These are phyloP conservation scores for Aspergillus cejpii DNA, from an alignment of 2,329 filamentous ascomycete species.

Conservation along the genomic window DNA sequence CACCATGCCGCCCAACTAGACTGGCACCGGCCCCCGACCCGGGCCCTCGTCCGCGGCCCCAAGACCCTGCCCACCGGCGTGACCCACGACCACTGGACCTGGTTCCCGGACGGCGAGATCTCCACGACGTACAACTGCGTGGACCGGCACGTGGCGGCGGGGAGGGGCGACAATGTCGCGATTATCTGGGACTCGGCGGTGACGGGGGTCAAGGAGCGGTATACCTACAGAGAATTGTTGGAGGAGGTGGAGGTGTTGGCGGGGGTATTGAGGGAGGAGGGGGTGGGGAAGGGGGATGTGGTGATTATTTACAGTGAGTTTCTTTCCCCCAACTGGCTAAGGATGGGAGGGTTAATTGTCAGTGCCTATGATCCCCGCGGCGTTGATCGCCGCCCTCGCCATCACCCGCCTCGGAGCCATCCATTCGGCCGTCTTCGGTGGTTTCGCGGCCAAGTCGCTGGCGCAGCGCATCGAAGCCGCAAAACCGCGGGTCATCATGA, in stretches of 20 bases:
- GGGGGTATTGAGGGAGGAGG: conserved; percentile 73
- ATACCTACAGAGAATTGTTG: conserved; percentile 69
- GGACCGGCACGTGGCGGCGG: conserved; percentile 75
- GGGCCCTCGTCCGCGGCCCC: conserved; percentile 52
- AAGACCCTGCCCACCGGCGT: conserved; percentile 57
- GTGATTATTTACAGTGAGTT: conserved; percentile 78
- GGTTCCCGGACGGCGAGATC: conserved; percentile 85
- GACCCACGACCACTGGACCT: conserved; percentile 73
- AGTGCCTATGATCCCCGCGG: conserved; percentile 95
- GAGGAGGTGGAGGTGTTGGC: conserved; percentile 75
- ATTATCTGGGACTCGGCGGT: conserved; percentile 88
- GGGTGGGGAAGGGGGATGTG: conserved; percentile 74
- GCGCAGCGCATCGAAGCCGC: conserved; percentile 85
- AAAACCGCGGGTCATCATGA: conserved; percentile 67
- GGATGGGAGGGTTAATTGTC: background rate
- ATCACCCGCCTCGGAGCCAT: conserved; percentile 75
- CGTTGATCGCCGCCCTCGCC: conserved; percentile 79
- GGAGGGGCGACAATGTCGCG: conserved; percentile 66
- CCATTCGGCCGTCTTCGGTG: conserved; percentile 88
- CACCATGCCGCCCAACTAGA: conserved; percentile 66
- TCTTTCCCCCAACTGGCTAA: background rate
- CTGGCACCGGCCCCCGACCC: conserved; percentile 71
- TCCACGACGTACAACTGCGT: conserved; percentile 89
- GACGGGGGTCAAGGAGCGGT: conserved; percentile 61
- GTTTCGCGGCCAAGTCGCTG: conserved; percentile 73